Evolutionary conservation across 768 basidiomycete species (phyloP), one percentile per base, ranked within the genome.

Genomic region (Hypsizygus marmoreus): DNA sequence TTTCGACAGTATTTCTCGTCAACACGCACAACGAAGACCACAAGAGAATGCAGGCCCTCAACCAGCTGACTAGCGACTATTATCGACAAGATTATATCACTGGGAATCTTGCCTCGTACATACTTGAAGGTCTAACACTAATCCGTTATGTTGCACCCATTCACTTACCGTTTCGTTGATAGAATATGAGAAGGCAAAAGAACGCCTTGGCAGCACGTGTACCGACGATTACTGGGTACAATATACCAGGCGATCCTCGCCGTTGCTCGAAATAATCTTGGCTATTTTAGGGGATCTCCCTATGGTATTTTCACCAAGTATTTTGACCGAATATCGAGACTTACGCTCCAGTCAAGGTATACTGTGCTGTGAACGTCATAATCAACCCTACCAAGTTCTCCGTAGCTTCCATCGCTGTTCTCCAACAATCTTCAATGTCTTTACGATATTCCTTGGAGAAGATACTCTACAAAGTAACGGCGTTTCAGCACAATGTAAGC

Each of bases 31-130:
- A 73, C 42, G 12, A 46, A 4, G 46, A 58, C 34, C 63, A 66
- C 45, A 38, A 55, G 12, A 60, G 70, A 3, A 57, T 68, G 61
- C 50, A 62, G 11, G 61, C 68, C 0, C 55, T 76, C 2, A 47
- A 57, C 29, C 45, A 43, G 4, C 50, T 76, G 9, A 61, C 57
- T 1, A 44, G 47, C 3, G 56, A 56, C 0, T 34, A 48, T 12
- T 72, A 66, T 25, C 50, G 66, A 30, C 64, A 71, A 39, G 73
- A 75, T 50, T 64, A 71, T 17, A 68, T 75, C 22, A 68, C 64
- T 31, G 65, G 64, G 2, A 64, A 68, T 32, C 45, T 76, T 16
- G 56, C 50, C 1, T 28, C 45, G 8, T 67, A 68, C 58, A 67
- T 73, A 10, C 25, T 63, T 1, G 32, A 51, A 14, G 66, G 70